Evolutionary conservation across 169 alveolate genomes (phyloP), one percentile per base, ranked within the genome.

Genomic region (Plasmodium gallinaceum): DNA sequence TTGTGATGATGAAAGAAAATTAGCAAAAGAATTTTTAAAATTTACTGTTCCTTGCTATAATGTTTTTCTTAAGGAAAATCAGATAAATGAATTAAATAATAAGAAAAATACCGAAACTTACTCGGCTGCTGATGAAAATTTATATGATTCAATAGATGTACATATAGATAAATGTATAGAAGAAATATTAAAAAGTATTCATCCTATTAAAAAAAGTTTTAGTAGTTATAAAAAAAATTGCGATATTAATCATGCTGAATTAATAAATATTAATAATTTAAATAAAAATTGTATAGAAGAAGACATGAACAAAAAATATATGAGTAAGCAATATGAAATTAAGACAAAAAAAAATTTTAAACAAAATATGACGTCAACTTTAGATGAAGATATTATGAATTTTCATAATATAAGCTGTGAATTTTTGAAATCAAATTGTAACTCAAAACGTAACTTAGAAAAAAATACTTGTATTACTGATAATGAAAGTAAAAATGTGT

Each of bases 41-140:
- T 78, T 78, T 39, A 78, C 89, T 7, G 78, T 78, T 16, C 89
- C 89, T 0, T 78, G 89, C 32, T 78, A 78, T 24, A 37, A 78
- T 32, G 42, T 58, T 24, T 78, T 78, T 43, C 65, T 78, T 24
- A 66, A 43, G 26, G 52, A 14, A 65, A 65, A 39, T 20, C 89
- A 78, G 16, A 42, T 78, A 42, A 20, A 5, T 14, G 73, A 60
- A 18, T 64, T 74, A 62, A 72, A 72, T 60, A 22, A 32, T 32
- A 4, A 32, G 39, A 32, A 32, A 4, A 32, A 2, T 32, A 32
- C 39, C 1, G 4, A 32, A 32, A 32, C 39, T 2, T 32, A 32
- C 4, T 32, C 4, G 1, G 1, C 39, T 32, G 4, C 4, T 32
- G 39, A 32, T 2, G 4, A 48, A 48, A 62, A 26, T 22, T 8